These are phyloP conservation scores for Septoria petroselini DNA, from an alignment of 2,329 filamentous ascomycete species.

Conservation along the genomic window DNA sequence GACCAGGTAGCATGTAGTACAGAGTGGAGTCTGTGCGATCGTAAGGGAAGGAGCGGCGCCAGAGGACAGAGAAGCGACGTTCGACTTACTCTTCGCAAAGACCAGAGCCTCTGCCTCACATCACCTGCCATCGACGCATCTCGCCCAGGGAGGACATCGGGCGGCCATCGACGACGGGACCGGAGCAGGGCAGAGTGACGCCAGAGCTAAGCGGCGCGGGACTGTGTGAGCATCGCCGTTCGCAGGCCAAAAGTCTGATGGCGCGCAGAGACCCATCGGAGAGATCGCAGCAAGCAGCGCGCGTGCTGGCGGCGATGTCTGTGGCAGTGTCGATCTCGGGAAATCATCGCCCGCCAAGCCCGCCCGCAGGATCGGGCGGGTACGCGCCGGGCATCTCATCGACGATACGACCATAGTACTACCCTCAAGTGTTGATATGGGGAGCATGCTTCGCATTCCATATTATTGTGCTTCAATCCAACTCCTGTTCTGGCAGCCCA, in stretches of 20 bases:
- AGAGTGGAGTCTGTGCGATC: not conserved
- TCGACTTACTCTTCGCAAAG: too few species aligned
- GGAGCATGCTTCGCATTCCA: too few species aligned
- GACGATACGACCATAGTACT: too few species aligned
- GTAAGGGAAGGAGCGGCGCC: too few species aligned
- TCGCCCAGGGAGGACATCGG: constrained; percentile 6
- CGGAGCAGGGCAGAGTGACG: not conserved
- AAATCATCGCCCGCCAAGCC: not conserved
- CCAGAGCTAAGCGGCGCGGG: constrained; percentile 4
- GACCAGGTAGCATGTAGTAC: too few species aligned
- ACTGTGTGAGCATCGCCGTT: constrained; percentile 4
- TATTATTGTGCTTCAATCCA: too few species aligned
- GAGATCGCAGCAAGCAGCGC: constrained; percentile 1
- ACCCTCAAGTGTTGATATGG: too few species aligned
- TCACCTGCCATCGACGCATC: constrained; percentile 4
- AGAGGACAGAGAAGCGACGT: too few species aligned
- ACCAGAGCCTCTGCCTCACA: not conserved
- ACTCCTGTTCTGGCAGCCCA: too few species aligned
- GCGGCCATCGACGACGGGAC: constrained; percentile 1
- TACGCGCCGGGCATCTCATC: not conserved
- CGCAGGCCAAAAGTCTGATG: constrained; percentile 7
- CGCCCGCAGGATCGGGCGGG: not conserved
- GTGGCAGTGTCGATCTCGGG: not conserved
- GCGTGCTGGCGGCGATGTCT: not conserved
- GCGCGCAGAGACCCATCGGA: constrained; percentile 1